Conservation (phyloP, 208 protist genomes). For the Wallacemonas sp. region DNA sequence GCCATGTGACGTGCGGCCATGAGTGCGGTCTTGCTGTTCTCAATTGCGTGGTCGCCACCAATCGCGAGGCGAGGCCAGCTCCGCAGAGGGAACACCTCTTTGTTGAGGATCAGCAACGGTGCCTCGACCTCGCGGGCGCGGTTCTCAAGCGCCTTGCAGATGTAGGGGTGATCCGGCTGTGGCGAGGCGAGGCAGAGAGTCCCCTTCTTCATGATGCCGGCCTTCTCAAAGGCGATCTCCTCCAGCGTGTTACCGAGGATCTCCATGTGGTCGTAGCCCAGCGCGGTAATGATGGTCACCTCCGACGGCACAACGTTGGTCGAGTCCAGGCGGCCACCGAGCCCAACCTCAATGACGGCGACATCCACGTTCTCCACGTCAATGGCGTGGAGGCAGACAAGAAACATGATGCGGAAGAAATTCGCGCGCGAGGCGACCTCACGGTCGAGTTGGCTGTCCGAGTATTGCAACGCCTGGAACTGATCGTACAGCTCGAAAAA, state of each 20-base stretch:
- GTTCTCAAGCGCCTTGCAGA: conserved; percentile 54
- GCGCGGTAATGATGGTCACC: conserved; percentile 89
- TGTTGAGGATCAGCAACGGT: conserved; percentile 61
- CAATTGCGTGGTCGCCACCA: conserved; percentile 66
- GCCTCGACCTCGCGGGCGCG: conserved; percentile 31
- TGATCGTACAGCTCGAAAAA: conserved; percentile 78
- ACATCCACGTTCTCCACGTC: conserved; percentile 83
- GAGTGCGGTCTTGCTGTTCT: conserved; percentile 84
- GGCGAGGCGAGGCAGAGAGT: conserved; percentile 69
- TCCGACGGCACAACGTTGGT: conserved; percentile 91
- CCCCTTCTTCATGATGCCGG: conserved; percentile 91
- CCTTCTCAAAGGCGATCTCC: conserved; percentile 93
- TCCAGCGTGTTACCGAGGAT: conserved; percentile 93
- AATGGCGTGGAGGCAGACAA: conserved; percentile 81
- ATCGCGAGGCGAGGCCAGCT: conserved; percentile 75
- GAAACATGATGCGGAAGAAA: conserved; percentile 89
- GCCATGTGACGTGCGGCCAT: conserved; percentile 66
- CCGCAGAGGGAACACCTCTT: conserved; percentile 56
- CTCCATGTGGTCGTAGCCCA: conserved; percentile 93
- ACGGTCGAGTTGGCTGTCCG: conserved; percentile 51
- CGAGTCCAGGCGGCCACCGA: conserved; percentile 92
- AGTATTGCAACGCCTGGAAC: conserved; percentile 48
- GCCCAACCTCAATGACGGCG: conserved; percentile 92
- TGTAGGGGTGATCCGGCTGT: conserved; percentile 66
- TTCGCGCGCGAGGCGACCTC: conserved; percentile 38